phyloP scores from a whole-genome alignment of 169 alveolate species.

The Plasmodium relictum region DNA sequence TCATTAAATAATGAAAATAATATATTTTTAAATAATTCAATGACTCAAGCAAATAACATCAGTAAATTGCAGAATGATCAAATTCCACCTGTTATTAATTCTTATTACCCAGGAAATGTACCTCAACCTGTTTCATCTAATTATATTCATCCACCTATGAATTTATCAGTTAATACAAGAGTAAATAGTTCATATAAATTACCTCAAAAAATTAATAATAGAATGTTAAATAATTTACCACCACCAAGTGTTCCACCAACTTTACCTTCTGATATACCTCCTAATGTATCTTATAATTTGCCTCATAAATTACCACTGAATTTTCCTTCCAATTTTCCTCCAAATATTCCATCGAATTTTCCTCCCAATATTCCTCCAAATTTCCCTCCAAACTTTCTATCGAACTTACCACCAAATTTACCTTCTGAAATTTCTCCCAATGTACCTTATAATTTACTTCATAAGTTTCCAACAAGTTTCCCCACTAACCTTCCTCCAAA shows the following conservation, averaged over 20 bases:
- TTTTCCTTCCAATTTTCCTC: conserved; percentile 66
- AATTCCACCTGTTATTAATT: conserved; percentile 44
- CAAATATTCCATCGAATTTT: conserved; percentile 71
- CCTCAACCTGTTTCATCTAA: conserved; percentile 30
- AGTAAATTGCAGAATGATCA: conserved; percentile 36
- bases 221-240: conserved; percentile 25
- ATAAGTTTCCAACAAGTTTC: conserved; percentile 26
- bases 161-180: conserved; percentile 25
- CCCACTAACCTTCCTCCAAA: conserved; percentile 50
- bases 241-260: conserved; percentile 19
- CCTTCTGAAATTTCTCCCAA: conserved; percentile 56
- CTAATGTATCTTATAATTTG: conserved; percentile 38
- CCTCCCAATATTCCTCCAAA: conserved; percentile 80
- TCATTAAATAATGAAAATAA: conserved; percentile 17
- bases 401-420: conserved; percentile 28
- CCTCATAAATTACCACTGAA: conserved; percentile 56
- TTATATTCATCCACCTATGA: conserved; percentile 21
- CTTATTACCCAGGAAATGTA: conserved; percentile 21
- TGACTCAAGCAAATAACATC: conserved; percentile 10
- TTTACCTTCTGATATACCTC: conserved; percentile 41
- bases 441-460: conserved; percentile 18
- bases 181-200: conserved; percentile 12
- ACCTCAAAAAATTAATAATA: conserved; percentile 32
- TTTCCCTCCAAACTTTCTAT: conserved; percentile 54
- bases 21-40: conserved; percentile 12